These are phyloP conservation scores for Aspergillus neotritici DNA, from an alignment of 2,329 filamentous ascomycete genomes.

Conservation along the genomic window DNA sequence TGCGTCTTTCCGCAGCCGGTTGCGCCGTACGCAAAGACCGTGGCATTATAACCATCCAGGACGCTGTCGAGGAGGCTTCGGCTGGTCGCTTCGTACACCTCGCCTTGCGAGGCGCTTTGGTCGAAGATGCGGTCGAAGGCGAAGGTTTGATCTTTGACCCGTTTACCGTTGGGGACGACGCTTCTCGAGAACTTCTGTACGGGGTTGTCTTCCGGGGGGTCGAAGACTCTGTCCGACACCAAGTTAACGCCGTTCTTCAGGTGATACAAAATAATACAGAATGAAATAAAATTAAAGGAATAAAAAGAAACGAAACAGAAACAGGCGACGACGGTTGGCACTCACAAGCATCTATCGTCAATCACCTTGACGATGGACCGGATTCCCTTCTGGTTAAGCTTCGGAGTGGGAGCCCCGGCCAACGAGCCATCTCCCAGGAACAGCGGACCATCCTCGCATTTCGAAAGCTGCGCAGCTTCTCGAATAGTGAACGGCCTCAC, in stretches of 20 bases:
- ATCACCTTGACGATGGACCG: conserved; percentile 91
- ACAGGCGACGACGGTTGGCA: conserved; percentile 14
- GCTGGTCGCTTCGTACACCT: conserved; percentile 93
- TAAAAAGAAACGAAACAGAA: neutral
- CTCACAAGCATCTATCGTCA: conserved; percentile 91
- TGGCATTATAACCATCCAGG: conserved; percentile 96
- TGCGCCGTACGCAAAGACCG: conserved; percentile 95
- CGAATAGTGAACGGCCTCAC: conserved; percentile 70
- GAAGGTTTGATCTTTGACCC: conserved; percentile 95
- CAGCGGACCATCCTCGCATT: conserved; percentile 72
- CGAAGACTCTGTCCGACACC: conserved; percentile 66
- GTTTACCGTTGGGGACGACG: conserved; percentile 76
- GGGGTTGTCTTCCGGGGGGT: conserved; percentile 90
- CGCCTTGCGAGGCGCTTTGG: conserved; percentile 83
- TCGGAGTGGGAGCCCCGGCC: conserved; percentile 77
- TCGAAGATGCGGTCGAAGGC: conserved; percentile 96
- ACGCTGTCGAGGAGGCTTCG: conserved; percentile 87
- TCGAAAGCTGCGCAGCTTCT: conserved; percentile 83
- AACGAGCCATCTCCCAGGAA: conserved; percentile 97
- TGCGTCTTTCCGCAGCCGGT: conserved; percentile 98
- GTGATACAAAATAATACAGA: neutral
- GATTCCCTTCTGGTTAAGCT: conserved; percentile 78
- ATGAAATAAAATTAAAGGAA: neutral
- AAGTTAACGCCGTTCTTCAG: conserved; percentile 13
- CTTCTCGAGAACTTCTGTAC: conserved; percentile 81